These are phyloP conservation scores for Arachnomyces sp. DNA, from an alignment of 2,329 filamentous ascomycete species.

Conservation along the genomic window DNA sequence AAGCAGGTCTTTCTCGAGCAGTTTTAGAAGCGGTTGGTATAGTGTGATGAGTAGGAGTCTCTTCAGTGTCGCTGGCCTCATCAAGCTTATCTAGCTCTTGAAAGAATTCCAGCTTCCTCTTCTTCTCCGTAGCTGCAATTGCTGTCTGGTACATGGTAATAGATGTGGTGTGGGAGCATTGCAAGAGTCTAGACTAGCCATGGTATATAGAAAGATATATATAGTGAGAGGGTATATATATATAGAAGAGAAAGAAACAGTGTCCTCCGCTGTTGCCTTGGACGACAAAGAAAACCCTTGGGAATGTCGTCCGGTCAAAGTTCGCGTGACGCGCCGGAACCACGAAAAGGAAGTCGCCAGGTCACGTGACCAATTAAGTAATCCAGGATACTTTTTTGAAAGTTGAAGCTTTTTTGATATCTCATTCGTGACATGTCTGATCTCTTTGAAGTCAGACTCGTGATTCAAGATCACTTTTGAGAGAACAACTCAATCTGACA, in stretches of 20 bases:
- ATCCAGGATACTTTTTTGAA: too few relatives aligned
- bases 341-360: constrained; percentile 26
- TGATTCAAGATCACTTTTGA: too few relatives aligned
- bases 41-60: neutral
- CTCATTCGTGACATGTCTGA: too few relatives aligned
- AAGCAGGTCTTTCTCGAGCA: too few relatives aligned
- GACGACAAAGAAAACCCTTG: too few relatives aligned
- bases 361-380: constrained; percentile 26
- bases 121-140: constrained; percentile 3
- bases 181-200: too few relatives aligned
- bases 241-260: too few relatives aligned
- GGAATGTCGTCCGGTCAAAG: constrained; percentile 1
- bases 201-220: neutral
- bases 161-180: neutral
- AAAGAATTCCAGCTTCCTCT: constrained; percentile 26
- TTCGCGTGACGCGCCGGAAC: constrained; percentile 16
- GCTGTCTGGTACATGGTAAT: constrained; percentile 1
- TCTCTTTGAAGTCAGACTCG: too few relatives aligned
- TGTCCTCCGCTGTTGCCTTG: too few relatives aligned
- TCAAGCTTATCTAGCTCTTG: constrained; percentile 22
- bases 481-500: too few relatives aligned
- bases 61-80: neutral
- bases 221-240: neutral
- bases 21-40: too few relatives aligned
- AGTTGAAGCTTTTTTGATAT: too few relatives aligned